phyloP scores from a whole-genome alignment of 352 stramenopile genomes.

The Aphanomyces euteiches region DNA sequence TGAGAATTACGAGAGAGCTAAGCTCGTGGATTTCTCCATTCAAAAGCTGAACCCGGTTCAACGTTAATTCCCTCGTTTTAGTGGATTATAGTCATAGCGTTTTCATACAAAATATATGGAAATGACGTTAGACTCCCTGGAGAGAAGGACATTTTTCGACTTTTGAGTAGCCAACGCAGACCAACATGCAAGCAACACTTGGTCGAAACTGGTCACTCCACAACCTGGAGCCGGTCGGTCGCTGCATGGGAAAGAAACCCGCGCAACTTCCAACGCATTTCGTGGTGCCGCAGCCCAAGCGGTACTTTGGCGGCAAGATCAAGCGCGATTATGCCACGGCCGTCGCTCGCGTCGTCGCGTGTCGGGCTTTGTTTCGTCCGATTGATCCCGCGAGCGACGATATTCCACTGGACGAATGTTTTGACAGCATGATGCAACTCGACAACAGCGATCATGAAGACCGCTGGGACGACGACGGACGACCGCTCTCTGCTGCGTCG shows the following conservation, averaged over 20 bases:
- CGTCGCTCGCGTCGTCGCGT: neutral
- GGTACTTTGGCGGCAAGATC: slow-evolving; percentile 4
- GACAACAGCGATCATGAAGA: neutral
- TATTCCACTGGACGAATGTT: slow-evolving; percentile 2
- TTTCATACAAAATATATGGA: no score
- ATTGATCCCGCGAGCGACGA: neutral
- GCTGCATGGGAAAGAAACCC: slow-evolving; percentile 19
- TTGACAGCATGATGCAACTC: slow-evolving; percentile 10
- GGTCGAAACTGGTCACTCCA: no score
- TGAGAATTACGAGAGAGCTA: no score
- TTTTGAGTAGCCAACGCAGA: no score
- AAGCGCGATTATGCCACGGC: neutral
- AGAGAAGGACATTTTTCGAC: no score
- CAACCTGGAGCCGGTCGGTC: no score
- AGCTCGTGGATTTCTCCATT: no score
- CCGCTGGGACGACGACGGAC: neutral
- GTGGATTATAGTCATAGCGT: no score
- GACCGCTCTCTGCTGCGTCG: slow-evolving; percentile 2
- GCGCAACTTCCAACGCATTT: neutral
- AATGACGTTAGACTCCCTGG: no score
- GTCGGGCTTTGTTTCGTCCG: neutral
- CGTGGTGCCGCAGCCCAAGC: slow-evolving; percentile 18
- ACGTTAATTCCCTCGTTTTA: no score
- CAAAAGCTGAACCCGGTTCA: no score
- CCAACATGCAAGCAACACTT: no score